Percentiles rank a stretch among this genome's conserved stretches.
These are phyloP conservation scores for Drechslerella coelobrocha DNA, from an alignment of 2,329 filamentous ascomycete species.

Conservation along the genomic window DNA sequence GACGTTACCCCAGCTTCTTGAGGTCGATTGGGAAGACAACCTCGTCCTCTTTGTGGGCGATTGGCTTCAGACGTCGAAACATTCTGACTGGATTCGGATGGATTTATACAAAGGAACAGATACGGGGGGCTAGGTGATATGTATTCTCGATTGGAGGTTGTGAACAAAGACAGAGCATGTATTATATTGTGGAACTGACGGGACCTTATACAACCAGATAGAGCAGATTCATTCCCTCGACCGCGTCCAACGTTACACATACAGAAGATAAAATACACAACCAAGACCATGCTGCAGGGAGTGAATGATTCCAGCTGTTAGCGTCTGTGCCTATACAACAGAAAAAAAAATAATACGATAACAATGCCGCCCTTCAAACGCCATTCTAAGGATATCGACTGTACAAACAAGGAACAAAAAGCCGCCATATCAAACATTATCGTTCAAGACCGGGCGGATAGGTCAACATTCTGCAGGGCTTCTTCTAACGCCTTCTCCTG, in stretches of 20 bases:
- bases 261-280: no score
- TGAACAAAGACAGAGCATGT: no score
- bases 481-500: constrained; percentile 65
- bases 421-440: no score
- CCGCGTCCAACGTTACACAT: no score
- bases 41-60: constrained; percentile 76
- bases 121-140: neutral
- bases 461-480: constrained; percentile 57
- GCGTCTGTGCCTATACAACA: neutral
- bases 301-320: neutral
- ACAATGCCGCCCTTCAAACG: constrained; percentile 21
- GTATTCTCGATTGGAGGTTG: no score
- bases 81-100: constrained; percentile 62
- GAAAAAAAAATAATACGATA: constrained; percentile 13
- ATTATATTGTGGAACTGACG: no score
- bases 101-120: constrained; percentile 3
- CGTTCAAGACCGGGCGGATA: constrained; percentile 32
- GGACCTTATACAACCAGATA: no score
- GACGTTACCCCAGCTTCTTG: constrained; percentile 72
- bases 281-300: no score
- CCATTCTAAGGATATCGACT: constrained; percentile 12
- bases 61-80: constrained; percentile 71
- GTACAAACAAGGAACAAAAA: constrained; percentile 1
- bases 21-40: constrained; percentile 71
- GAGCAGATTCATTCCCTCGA: no score